Conservation (phyloP, 371 early-diverging fungal species). For the Mucor plumbeus region DNA sequence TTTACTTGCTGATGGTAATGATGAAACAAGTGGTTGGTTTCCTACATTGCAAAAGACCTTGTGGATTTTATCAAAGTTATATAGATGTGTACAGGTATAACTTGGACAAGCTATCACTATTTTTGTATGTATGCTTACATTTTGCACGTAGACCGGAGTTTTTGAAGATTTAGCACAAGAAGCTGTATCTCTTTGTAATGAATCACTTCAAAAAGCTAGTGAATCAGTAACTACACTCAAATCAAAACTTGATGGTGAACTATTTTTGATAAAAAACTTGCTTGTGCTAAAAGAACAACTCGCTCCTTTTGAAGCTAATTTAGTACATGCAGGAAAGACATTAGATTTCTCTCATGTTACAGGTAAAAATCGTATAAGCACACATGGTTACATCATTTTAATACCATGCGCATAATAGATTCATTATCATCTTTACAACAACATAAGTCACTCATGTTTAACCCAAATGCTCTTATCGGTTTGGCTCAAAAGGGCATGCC, state of each 20-base stretch:
- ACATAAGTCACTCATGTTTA: slow-evolving; percentile 42
- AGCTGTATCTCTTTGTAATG: slow-evolving; percentile 73
- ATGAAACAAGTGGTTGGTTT: slow-evolving; percentile 74
- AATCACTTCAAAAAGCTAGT: slow-evolving; percentile 59
- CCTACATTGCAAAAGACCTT: slow-evolving; percentile 82
- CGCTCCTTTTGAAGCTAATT: slow-evolving; percentile 74
- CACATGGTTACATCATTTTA: not conserved
- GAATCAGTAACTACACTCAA: slow-evolving; percentile 48
- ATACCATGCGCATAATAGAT: slow-evolving; percentile 21
- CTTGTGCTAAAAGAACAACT: slow-evolving; percentile 83
- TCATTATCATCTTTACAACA: slow-evolving; percentile 52
- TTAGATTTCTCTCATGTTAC: slow-evolving; percentile 70
- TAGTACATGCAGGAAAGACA: slow-evolving; percentile 73
- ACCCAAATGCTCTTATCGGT: slow-evolving; percentile 55
- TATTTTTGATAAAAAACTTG: slow-evolving; percentile 84
- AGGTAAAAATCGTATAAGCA: slow-evolving; percentile 1
- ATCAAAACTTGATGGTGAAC: slow-evolving; percentile 71
- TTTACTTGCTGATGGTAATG: slow-evolving; percentile 38
- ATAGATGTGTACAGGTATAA: slow-evolving; percentile 70
- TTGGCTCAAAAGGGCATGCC: slow-evolving; percentile 67
- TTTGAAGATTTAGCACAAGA: slow-evolving; percentile 89
- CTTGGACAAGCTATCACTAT: not conserved
- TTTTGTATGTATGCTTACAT: not conserved
- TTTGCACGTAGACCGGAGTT: slow-evolving; percentile 54
- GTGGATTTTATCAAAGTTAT: slow-evolving; percentile 81